phyloP scores from a whole-genome alignment of 345 rosid genomes.

The Aquilaria malaccensis region DNA sequence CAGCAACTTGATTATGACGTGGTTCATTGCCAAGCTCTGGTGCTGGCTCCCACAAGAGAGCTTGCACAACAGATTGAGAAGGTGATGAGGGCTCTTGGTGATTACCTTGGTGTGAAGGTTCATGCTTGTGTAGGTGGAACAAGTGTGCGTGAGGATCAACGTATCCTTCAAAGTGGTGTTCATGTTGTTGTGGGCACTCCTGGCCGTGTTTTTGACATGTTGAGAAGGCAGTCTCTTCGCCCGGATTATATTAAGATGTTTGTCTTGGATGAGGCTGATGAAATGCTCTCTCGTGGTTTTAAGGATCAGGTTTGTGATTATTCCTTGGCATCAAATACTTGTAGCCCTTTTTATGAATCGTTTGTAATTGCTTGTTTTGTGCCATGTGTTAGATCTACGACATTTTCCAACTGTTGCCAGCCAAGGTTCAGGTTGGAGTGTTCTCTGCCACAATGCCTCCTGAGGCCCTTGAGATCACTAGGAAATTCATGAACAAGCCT shows the following conservation, averaged over 20 bases:
- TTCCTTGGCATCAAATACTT: neutral
- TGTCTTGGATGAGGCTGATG: slow-evolving; percentile 95
- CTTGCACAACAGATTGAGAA: slow-evolving; percentile 93
- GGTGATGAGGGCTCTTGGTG: slow-evolving; percentile 95
- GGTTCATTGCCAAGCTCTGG: slow-evolving; percentile 81
- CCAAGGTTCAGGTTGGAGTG: slow-evolving; percentile 72
- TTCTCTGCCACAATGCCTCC: slow-evolving; percentile 97
- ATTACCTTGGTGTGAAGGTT: slow-evolving; percentile 83
- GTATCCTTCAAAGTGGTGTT: slow-evolving; percentile 84
- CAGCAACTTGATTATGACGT: slow-evolving; percentile 71
- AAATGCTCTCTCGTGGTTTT: slow-evolving; percentile 94
- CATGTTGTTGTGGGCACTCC: slow-evolving; percentile 98
- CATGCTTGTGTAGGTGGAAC: slow-evolving; percentile 98
- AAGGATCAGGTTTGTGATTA: slow-evolving; percentile 67
- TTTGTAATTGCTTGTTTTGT: neutral
- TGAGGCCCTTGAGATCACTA: slow-evolving; percentile 84
- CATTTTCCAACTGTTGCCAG: slow-evolving; percentile 73
- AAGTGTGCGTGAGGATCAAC: slow-evolving; percentile 91
- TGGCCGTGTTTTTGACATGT: slow-evolving; percentile 96
- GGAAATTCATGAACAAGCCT: slow-evolving; percentile 86
- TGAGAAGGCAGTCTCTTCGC: slow-evolving; percentile 77
- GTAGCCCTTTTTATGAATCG: neutral
- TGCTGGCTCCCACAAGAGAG: slow-evolving; percentile 88
- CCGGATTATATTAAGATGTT: slow-evolving; percentile 79
- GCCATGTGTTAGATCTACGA: slow-evolving; percentile 57